Conservation (phyloP, 1,139 yeast species). For the Tardiomyces blankii region DNA sequence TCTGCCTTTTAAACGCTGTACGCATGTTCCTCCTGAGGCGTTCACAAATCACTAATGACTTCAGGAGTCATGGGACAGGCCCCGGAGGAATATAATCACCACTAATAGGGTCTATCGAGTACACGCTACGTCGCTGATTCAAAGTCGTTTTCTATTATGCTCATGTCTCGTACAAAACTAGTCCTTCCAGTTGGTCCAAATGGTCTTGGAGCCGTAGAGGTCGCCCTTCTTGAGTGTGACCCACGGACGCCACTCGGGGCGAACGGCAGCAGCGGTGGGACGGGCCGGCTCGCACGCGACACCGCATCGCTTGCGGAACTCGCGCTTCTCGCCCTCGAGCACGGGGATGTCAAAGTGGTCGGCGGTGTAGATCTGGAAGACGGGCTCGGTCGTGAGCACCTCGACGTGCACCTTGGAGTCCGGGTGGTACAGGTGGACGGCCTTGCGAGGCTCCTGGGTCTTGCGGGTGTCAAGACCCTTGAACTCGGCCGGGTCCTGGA, state of each 20-base stretch:
- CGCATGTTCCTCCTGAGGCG: too few relatives aligned
- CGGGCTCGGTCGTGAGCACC: slow-evolving; percentile 52
- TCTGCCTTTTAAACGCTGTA: too few relatives aligned
- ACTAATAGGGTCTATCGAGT: too few relatives aligned
- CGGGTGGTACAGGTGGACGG: slow-evolving; percentile 39
- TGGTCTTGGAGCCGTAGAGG: slow-evolving; percentile 42
- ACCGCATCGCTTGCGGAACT: slow-evolving; percentile 39
- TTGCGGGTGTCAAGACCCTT: slow-evolving; percentile 32
- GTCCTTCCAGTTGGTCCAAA: slow-evolving; percentile 23
- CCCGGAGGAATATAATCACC: too few relatives aligned
- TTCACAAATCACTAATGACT: too few relatives aligned
- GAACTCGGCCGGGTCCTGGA: slow-evolving; percentile 17
- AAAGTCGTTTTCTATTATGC: too few relatives aligned
- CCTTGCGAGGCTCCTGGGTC: slow-evolving; percentile 4
- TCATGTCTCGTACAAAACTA: too few relatives aligned
- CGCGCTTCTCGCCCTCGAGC: slow-evolving; percentile 24
- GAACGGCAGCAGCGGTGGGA: slow-evolving; percentile 39
- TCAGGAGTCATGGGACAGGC: too few relatives aligned
- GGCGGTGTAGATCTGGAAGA: slow-evolving; percentile 60
- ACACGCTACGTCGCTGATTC: too few relatives aligned
- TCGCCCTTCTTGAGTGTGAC: slow-evolving; percentile 44
- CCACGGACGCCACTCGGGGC: slow-evolving; percentile 35
- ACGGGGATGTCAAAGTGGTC: slow-evolving; percentile 33
- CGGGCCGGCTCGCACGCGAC: slow-evolving; percentile 57
- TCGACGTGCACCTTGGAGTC: slow-evolving; percentile 27